These are phyloP conservation scores for Gardenia jasminoides DNA, from an alignment of 257 asterid species.

Conservation along the genomic window DNA sequence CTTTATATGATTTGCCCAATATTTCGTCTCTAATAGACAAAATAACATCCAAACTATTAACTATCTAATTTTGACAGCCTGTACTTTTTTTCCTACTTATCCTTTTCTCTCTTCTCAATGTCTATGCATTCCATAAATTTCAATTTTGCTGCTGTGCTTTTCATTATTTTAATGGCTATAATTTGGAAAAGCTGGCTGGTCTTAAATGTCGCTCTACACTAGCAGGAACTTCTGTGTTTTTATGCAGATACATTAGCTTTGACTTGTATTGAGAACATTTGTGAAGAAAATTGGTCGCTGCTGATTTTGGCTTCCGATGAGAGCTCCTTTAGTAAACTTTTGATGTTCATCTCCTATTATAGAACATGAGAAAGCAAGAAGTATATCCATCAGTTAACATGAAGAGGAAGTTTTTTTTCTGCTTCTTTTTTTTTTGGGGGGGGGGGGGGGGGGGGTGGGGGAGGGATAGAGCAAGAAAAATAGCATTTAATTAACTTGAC, in stretches of 20 bases:
- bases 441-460: background rate
- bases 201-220: background rate
- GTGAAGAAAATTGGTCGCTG: too few relatives aligned
- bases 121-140: background rate
- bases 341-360: background rate
- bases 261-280: background rate
- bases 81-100: background rate
- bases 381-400: background rate
- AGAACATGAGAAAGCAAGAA: background rate
- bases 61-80: background rate
- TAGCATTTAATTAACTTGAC: too few relatives aligned
- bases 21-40: background rate
- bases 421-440: background rate
- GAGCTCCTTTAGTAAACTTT: background rate
- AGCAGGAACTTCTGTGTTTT: background rate
- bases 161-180: background rate
- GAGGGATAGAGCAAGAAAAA: background rate
- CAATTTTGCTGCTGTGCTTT: background rate
- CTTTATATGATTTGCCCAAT: background rate
- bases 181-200: background rate
- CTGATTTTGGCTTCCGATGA: background rate
- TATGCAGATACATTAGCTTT: background rate
- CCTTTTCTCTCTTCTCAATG: background rate
- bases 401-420: background rate
- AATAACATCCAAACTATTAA: background rate